A percentile compares a stretch with the other conserved stretches of the same genome.
These are phyloP conservation scores for Monosporascus ibericus DNA, from an alignment of 2,329 filamentous ascomycete species.

Conservation along the genomic window DNA sequence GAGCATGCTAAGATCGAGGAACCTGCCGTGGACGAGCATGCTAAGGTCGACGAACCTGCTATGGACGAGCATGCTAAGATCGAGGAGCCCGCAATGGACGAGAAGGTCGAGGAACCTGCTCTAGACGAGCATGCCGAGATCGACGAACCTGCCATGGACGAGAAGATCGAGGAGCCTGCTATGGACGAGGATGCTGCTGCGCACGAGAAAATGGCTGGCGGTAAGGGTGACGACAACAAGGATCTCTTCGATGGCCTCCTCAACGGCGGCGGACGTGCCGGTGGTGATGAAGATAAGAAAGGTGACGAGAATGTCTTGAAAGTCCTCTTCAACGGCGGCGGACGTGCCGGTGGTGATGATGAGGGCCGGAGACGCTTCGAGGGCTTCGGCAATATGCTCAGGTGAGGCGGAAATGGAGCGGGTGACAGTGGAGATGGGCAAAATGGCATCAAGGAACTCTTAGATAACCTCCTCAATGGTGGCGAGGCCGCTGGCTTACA, in stretches of 20 bases:
- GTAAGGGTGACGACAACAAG: not conserved
- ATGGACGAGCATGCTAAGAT: not conserved
- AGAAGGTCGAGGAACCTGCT: not conserved
- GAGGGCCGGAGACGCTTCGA: no score
- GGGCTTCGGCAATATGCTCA: no score
- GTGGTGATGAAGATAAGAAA: not conserved
- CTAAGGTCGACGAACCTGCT: not conserved
- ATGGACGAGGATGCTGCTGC: not conserved
- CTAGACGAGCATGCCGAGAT: not conserved
- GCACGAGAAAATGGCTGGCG: not conserved
- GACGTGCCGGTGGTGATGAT: not conserved
- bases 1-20: not conserved
- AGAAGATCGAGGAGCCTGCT: conserved; percentile 3
- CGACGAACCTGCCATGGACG: not conserved
- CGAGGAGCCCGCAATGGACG: conserved; percentile 1
- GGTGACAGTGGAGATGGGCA: no score
- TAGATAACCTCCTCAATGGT: no score
- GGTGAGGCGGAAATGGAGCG: no score
- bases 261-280: not conserved
- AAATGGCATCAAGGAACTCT: no score
- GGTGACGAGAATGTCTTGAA: not conserved
- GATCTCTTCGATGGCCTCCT: no score
- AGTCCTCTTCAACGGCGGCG: not conserved
- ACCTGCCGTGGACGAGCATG: not conserved
- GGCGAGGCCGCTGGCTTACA: no score